phyloP scores from a whole-genome alignment of 139 green algal species.

The Chlorella vulgaris region DNA sequence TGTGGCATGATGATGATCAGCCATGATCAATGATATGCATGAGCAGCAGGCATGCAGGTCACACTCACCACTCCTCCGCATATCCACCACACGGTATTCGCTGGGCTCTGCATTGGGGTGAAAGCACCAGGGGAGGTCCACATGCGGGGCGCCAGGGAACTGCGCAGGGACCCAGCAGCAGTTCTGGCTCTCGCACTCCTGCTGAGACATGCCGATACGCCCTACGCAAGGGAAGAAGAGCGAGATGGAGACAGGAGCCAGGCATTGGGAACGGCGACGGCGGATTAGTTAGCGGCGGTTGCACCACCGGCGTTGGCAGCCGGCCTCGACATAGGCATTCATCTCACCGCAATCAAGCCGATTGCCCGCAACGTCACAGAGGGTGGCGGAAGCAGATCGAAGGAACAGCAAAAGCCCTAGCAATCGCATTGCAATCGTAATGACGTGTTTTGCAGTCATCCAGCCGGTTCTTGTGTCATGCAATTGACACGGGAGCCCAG shows the following conservation, averaged over 20 bases:
- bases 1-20: too few species aligned
- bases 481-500: too few species aligned
- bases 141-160: neutral
- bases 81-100: conserved; percentile 22
- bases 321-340: too few species aligned
- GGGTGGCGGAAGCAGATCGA: neutral
- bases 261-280: neutral
- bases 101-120: conserved; percentile 32
- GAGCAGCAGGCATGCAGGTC: neutral
- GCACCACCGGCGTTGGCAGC: neutral
- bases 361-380: neutral
- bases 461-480: too few species aligned
- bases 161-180: conserved; percentile 55
- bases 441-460: too few species aligned
- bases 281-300: neutral
- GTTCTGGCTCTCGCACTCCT: conserved; percentile 43
- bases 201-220: conserved; percentile 52
- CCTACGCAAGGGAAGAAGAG: conserved; percentile 29
- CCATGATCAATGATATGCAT: neutral
- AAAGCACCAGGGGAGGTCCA: conserved; percentile 60
- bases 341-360: neutral
- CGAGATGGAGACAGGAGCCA: neutral
- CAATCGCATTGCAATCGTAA: neutral
- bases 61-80: neutral
- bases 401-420: neutral